Conservation (phyloP, 176 grass and related monocot genomes). For the Ampelocalamus luodianensis region DNA sequence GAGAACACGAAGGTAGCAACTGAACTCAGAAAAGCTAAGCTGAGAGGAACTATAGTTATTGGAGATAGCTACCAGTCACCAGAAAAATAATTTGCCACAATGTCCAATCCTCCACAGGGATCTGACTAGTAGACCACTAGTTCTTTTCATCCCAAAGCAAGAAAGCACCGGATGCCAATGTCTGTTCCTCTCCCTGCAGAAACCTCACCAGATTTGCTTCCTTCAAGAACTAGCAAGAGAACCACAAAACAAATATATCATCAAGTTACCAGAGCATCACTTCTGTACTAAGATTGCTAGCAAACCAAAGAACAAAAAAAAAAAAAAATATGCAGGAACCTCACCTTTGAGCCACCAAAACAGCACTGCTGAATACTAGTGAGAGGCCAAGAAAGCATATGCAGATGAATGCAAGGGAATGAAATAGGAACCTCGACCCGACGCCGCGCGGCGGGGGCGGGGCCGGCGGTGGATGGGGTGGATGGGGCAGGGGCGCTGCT, state of each 20-base stretch:
- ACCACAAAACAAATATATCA: not conserved
- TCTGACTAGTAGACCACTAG: slow-evolving; percentile 32
- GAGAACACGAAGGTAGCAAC: no score
- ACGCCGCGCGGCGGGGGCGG: no score
- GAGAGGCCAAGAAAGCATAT: slow-evolving; percentile 27
- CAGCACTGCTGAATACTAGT: slow-evolving; percentile 25
- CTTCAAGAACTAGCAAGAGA: slow-evolving; percentile 56
- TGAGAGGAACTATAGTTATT: no score
- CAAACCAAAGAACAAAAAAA: not conserved
- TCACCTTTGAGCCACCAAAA: slow-evolving; percentile 29
- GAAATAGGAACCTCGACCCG: not conserved
- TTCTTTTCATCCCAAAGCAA: slow-evolving; percentile 52
- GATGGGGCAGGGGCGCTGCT: no score
- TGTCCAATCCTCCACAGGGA: slow-evolving; percentile 39
- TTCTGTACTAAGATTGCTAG: slow-evolving; percentile 26
- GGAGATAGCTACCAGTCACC: no score
- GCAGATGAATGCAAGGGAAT: slow-evolving; percentile 23
- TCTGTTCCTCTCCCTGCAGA: slow-evolving; percentile 12
- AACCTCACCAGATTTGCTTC: slow-evolving; percentile 57
- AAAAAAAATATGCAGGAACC: not conserved
- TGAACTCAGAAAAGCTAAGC: no score
- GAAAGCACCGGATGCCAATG: slow-evolving; percentile 57
- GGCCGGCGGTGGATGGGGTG: no score
- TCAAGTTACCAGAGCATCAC: slow-evolving; percentile 3
- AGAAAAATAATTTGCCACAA: slow-evolving; percentile 25